Percentiles rank a stretch among this genome's conserved stretches.
phyloP scores from a whole-genome alignment of 2,329 filamentous ascomycete genomes.

The Verticillium nubilum region DNA sequence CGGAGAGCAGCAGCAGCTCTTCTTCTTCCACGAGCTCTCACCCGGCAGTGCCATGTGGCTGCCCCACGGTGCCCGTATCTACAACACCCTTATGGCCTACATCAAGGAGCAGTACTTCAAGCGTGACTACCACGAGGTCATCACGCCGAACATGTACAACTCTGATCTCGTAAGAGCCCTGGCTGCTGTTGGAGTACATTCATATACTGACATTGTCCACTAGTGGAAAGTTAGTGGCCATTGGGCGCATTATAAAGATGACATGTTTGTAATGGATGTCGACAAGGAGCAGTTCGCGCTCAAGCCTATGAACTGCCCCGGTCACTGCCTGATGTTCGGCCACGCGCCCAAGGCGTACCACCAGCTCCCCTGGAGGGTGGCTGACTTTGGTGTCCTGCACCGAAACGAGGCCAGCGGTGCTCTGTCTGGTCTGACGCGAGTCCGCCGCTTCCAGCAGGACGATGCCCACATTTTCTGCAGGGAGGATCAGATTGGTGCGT shows the following conservation, averaged over 20 bases:
- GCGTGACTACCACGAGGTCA: conserved; percentile 90
- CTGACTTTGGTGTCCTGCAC: conserved; percentile 93
- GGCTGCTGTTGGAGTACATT: neutral
- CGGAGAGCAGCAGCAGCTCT: conserved; percentile 91
- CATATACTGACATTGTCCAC: neutral
- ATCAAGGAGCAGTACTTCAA: conserved; percentile 86
- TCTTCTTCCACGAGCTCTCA: conserved; percentile 94
- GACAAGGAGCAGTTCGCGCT: conserved; percentile 82
- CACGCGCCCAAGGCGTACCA: conserved; percentile 81
- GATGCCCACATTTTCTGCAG: conserved; percentile 96
- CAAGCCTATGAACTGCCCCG: conserved; percentile 98
- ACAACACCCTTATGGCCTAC: conserved; percentile 80
- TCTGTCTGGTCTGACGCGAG: conserved; percentile 82
- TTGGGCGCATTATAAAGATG: conserved; percentile 70
- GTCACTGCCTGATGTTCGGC: conserved; percentile 83
- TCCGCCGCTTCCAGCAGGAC: conserved; percentile 92
- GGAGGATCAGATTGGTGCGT: conserved; percentile 58
- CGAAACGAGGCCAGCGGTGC: conserved; percentile 94
- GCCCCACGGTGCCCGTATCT: conserved; percentile 87
- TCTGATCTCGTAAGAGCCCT: conserved; percentile 58
- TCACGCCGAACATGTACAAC: conserved; percentile 92
- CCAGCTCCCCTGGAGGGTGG: conserved; percentile 85
- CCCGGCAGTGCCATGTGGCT: conserved; percentile 91
- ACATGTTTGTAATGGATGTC: conserved; percentile 64
- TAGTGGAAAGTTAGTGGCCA: neutral